Conservation (phyloP, 2,329 filamentous ascomycete species). For the Blumeria hordei region DNA sequence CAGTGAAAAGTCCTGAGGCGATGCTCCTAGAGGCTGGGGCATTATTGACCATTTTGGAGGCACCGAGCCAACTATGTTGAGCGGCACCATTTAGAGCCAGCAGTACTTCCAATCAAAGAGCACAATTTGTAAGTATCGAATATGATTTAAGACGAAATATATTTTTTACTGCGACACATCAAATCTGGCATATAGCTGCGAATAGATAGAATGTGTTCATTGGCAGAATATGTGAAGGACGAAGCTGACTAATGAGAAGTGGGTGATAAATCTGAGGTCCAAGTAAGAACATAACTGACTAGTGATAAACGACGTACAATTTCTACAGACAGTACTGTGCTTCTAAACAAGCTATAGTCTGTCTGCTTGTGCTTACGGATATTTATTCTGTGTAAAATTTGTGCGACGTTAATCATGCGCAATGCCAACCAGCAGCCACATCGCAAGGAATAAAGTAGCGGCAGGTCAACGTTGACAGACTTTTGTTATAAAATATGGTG, state of each 20-base stretch:
- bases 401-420: too few relatives aligned
- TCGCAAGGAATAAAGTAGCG: too few relatives aligned
- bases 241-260: not conserved
- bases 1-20: slow-evolving; percentile 5
- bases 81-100: not conserved
- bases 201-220: not conserved
- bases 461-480: too few relatives aligned
- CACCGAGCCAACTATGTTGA: slow-evolving; percentile 1
- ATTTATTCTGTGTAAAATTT: too few relatives aligned
- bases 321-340: too few relatives aligned
- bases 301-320: too few relatives aligned
- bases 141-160: not conserved
- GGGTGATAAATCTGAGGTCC: not conserved
- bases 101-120: not conserved
- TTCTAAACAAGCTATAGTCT: too few relatives aligned
- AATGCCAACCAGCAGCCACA: too few relatives aligned
- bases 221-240: not conserved
- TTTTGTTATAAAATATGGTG: too few relatives aligned
- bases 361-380: too few relatives aligned
- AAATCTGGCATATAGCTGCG: not conserved
- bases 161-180: not conserved
- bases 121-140: not conserved
- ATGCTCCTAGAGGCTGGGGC: slow-evolving; percentile 3
- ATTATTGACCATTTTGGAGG: slow-evolving; percentile 10
- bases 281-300: too few relatives aligned